Percentiles rank a stretch among this genome's conserved stretches.
Conservation (phyloP, 805 yeast genomes). For the Huiozyma sinensis region DNA sequence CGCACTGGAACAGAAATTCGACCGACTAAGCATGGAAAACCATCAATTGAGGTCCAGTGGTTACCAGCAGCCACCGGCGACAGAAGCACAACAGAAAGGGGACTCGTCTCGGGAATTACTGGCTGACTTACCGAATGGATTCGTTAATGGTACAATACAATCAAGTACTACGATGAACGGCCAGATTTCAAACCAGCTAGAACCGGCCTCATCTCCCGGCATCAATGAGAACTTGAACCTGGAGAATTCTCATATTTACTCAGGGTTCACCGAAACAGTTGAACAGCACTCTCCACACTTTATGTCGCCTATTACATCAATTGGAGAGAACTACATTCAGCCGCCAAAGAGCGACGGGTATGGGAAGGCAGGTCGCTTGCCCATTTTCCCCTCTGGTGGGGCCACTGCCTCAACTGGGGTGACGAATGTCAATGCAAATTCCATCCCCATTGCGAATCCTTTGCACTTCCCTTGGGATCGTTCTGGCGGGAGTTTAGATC, state of each 20-base stretch:
- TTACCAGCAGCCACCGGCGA: not conserved
- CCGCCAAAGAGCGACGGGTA: not conserved
- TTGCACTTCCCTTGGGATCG: not conserved
- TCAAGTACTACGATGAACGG: too few species aligned
- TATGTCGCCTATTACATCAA: not conserved
- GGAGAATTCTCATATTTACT: not conserved
- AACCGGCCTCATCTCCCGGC: not conserved
- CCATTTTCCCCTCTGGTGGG: constrained; percentile 4
- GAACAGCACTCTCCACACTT: not conserved
- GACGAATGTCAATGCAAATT: constrained; percentile 9
- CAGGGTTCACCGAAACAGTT: not conserved
- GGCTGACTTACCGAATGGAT: too few species aligned
- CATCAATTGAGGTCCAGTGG: constrained; percentile 11
- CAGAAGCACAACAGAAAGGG: not conserved
- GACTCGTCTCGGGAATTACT: not conserved
- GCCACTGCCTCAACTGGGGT: constrained; percentile 12
- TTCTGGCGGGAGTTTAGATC: not conserved
- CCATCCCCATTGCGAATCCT: constrained; percentile 1
- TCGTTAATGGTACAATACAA: too few species aligned
- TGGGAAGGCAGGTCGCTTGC: not conserved
- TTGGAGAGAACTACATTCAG: not conserved
- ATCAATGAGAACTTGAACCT: not conserved
- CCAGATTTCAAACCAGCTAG: not conserved
- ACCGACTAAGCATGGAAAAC: constrained; percentile 16
- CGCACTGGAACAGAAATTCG: constrained; percentile 16